phyloP scores from a whole-genome alignment of 2,329 filamentous ascomycete species.

The Monilinia laxa region DNA sequence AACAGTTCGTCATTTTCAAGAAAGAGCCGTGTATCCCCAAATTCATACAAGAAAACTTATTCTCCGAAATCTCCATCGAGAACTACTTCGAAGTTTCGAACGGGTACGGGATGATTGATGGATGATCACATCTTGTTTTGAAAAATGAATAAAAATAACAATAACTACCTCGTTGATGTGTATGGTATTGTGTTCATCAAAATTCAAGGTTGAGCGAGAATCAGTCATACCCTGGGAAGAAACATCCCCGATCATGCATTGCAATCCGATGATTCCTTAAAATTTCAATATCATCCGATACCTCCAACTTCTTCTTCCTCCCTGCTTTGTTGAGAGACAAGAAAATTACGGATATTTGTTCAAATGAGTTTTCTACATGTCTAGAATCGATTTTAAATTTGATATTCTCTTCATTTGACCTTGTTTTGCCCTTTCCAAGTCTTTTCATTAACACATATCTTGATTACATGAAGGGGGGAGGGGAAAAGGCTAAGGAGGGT shows the following conservation, averaged over 20 bases:
- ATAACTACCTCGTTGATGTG: not conserved
- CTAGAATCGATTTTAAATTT: not conserved
- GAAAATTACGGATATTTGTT: not conserved
- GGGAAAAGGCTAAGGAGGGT: not conserved
- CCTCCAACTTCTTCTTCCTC: not conserved
- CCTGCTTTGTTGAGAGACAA: not conserved
- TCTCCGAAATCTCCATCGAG: conserved; percentile 17
- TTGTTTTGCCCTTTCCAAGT: not conserved
- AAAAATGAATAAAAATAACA: not conserved
- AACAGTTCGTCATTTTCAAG: not conserved
- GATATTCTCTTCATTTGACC: not conserved
- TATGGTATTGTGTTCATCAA: conserved; percentile 7
- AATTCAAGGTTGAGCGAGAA: conserved; percentile 20
- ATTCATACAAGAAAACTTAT: conserved; percentile 7
- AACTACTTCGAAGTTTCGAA: conserved; percentile 19
- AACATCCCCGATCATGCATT: conserved; percentile 18
- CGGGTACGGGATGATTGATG: conserved; percentile 18
- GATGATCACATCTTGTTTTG: conserved; percentile 19
- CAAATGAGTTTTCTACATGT: conserved; percentile 1
- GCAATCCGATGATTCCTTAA: conserved; percentile 18
- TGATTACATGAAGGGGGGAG: conserved; percentile 3
- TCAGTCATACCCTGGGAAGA: conserved; percentile 17
- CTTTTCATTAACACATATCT: not conserved
- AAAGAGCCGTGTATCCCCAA: not conserved
- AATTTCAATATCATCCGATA: conserved; percentile 18